Base-by-base conservation (phyloP, 768 basidiomycete genomes). In the Hygrophorus pudorinus region DNA sequence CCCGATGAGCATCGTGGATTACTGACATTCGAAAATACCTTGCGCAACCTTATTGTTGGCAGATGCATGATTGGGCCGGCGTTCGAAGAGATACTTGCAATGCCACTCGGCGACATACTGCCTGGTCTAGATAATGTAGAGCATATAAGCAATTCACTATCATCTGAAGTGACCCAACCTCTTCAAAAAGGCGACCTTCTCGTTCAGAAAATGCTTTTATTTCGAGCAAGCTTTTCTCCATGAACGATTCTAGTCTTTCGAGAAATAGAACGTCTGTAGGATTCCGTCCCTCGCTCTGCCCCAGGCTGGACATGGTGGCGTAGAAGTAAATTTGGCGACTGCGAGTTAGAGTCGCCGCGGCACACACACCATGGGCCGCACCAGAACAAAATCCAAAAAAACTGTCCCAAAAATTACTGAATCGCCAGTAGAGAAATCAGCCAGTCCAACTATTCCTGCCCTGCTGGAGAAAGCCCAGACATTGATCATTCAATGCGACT, bases 401-500 rank as follows among this genome's bases (percentile, higher is more conserved):
- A 53, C 53, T 12, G 56, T 53, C 24, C 59, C 65, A 46, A 67
- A 67, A 53, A 57, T 62, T 37, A 52, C 60, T 38, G 53, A 55
- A 24, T 51, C 51, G 14, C 53, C 56, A 5, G 6, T 58, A 55
- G 31, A 51, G 53, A 32, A 29, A 50, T 44, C 46, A 24, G 33
- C 56, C 20, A 31, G 52, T 12, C 43, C 78, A 1, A 62, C 79
- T 21, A 60, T 76, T 43, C 43, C 68, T 8, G 65, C 80, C 9
- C 65, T 90, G 5, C 63, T 87, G 28, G 77, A 79, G 57, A 91
- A 90, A 59, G 80, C 86, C 0, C 86, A 87, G 56, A 67, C 73
- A n/a, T 68, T 93, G 44, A 75, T 93, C 52, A 71, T 80, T 17
- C 85, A 90, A 64, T 89, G 84, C 56, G 81, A 92, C 61, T 91